phyloP scores from a whole-genome alignment of 306 rosid genomes.

The Gastrolobium bilobum region DNA sequence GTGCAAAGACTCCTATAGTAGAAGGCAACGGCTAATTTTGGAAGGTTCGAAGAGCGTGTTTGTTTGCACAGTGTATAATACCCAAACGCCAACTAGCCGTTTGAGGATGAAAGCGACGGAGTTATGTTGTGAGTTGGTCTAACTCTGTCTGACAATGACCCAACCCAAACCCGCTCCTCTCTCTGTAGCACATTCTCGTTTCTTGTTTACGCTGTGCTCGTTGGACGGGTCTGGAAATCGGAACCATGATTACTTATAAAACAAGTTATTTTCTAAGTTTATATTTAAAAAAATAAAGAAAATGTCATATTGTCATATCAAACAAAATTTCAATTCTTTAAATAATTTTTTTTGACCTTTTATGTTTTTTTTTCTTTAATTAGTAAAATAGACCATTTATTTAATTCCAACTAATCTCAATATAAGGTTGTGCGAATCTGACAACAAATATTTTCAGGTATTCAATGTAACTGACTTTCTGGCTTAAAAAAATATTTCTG shows the following conservation, averaged over 20 bases:
- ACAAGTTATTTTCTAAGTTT: not conserved
- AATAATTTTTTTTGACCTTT: not conserved
- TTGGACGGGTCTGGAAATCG: not conserved
- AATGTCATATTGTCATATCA: not conserved
- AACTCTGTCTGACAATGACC: not conserved
- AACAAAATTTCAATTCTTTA: not conserved
- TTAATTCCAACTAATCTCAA: not conserved
- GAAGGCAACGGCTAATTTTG: slow-evolving; percentile 52
- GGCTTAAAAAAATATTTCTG: no score
- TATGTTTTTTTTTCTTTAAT: not conserved
- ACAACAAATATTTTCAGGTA: not conserved
- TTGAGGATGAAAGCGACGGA: slow-evolving; percentile 46
- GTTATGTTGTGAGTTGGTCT: not conserved
- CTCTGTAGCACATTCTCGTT: not conserved
- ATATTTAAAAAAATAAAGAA: not conserved
- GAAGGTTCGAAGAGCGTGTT: slow-evolving; percentile 26
- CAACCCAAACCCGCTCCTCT: slow-evolving; percentile 1
- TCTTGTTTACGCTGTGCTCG: not conserved
- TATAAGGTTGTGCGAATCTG: not conserved
- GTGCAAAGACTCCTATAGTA: not conserved
- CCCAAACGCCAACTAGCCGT: slow-evolving; percentile 49
- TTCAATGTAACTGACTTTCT: no score
- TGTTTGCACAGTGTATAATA: not conserved
- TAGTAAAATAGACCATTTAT: not conserved
- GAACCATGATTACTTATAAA: not conserved